Evolutionary conservation across 495 filamentous ascomycete species (phyloP), one percentile per base, ranked within the genome.

Genomic region (Neurospora sp.): DNA sequence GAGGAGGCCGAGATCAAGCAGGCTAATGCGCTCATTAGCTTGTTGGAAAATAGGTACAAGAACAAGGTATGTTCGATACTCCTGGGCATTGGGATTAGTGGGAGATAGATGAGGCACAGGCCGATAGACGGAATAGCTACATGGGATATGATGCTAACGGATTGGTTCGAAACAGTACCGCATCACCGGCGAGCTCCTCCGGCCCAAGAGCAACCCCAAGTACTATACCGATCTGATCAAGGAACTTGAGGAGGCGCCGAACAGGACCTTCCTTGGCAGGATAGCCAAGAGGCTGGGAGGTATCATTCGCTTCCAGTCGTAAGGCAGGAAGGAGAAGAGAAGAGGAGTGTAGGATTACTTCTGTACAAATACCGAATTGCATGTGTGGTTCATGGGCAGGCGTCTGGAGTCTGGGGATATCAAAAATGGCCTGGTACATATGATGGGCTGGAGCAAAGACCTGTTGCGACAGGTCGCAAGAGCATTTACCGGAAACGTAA

Each of bases 21-120:
- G 78, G 87, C 88, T 69, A 92, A 94, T 77, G 93, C 92, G 6
- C 85, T 96, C 2, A 91, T 91, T 74, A 88, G 89, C 3, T 86
- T 97, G 15, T 83, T 96, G 28, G 90, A 94, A 73, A 87, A 96
- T 80, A 83, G 90, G 70, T 96, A 93, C 79, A 87, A 82, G 69
- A 87, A 84, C 78, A 87, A 83, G 82, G 90, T 90, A 72, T 17
- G 48, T 59, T 0, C 4, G 28, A 71, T 36, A 36, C 38, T 17
- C 6, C 17, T 48, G 69, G 28, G 34, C n/a, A n/a, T n/a, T n/a
- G n/a, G n/a, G n/a, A n/a, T n/a, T n/a, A n/a, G n/a, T n/a, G n/a
- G n/a, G n/a, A n/a, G n/a, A n/a, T n/a, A n/a, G n/a, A n/a, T n/a
- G 15, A 40, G 37, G 9, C 15, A 37, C 38, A n/a, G 11, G 39